Evolutionary conservation across 2,329 filamentous ascomycete species (phyloP).

Genomic region (Apiospora malaysiana): DNA sequence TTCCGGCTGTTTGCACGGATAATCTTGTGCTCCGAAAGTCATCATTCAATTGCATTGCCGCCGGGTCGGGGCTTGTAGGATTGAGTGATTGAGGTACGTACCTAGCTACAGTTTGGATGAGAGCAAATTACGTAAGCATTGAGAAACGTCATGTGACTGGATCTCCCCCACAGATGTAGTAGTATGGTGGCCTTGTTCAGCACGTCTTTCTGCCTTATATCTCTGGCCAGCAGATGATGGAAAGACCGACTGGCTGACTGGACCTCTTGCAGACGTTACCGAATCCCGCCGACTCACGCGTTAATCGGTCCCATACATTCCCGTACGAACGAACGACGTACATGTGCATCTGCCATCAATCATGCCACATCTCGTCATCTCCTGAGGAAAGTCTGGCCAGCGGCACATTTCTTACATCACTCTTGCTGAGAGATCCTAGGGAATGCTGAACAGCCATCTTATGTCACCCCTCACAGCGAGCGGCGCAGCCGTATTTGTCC

Average conservation of each 20-base stretch:
- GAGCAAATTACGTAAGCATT: neutral
- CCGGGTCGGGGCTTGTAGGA: neutral
- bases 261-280: neutral
- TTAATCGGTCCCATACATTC: neutral
- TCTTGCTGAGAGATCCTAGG: neutral
- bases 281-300: slow-evolving; percentile 6
- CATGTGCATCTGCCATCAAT: neutral
- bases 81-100: neutral
- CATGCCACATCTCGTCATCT: slow-evolving; percentile 16
- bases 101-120: neutral
- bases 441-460: slow-evolving; percentile 1
- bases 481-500: neutral
- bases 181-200: neutral
- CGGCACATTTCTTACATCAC: slow-evolving; percentile 7
- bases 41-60: neutral
- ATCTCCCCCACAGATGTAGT: neutral
- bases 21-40: neutral
- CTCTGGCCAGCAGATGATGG: neutral
- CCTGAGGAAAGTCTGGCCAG: neutral
- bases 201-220: neutral
- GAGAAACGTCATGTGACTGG: neutral
- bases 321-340: neutral
- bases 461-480: neutral
- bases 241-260: neutral
- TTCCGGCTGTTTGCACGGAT: slow-evolving; percentile 7